Evolutionary conservation across 2,329 filamentous ascomycete genomes (phyloP).

Genomic region (Cladophialophora carrionii): DNA sequence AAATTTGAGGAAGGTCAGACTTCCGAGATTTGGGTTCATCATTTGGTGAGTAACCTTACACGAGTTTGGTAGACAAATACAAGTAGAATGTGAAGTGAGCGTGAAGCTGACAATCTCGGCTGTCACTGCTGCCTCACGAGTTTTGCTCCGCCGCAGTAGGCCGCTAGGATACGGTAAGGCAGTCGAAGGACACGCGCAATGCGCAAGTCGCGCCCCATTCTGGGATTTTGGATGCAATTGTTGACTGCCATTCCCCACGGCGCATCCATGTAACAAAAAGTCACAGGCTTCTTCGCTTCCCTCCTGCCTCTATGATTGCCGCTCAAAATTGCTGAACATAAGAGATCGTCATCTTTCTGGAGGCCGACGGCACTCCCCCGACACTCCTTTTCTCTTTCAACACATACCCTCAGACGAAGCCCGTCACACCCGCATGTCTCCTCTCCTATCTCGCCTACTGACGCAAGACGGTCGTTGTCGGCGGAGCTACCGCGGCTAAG

Average conservation of each 20-base stretch:
- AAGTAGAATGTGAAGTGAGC: neutral
- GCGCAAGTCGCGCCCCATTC: neutral
- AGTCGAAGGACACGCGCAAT: constrained; percentile 1
- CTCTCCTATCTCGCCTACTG: constrained; percentile 30
- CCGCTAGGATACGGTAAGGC: neutral
- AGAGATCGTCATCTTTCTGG: constrained; percentile 48
- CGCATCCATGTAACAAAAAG: neutral
- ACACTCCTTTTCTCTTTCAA: constrained; percentile 48
- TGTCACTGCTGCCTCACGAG: neutral
- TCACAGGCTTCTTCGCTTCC: neutral
- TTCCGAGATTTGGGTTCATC: neutral
- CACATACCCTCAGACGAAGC: constrained; percentile 42
- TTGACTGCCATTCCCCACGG: neutral
- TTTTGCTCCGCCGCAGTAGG: neutral
- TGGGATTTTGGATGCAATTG: neutral
- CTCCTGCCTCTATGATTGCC: constrained; percentile 12
- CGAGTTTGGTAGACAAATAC: neutral
- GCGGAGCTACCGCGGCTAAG: constrained; percentile 46
- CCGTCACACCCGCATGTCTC: constrained; percentile 46
- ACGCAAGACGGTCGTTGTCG: constrained; percentile 45
- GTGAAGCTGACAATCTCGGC: neutral
- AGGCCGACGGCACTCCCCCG: constrained; percentile 49
- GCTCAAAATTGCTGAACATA: constrained; percentile 52
- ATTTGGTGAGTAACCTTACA: neutral
- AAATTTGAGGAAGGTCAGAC: neutral